phyloP scores from a whole-genome alignment of 2,329 filamentous ascomycete genomes.

The Aspergillus fijiensis region DNA sequence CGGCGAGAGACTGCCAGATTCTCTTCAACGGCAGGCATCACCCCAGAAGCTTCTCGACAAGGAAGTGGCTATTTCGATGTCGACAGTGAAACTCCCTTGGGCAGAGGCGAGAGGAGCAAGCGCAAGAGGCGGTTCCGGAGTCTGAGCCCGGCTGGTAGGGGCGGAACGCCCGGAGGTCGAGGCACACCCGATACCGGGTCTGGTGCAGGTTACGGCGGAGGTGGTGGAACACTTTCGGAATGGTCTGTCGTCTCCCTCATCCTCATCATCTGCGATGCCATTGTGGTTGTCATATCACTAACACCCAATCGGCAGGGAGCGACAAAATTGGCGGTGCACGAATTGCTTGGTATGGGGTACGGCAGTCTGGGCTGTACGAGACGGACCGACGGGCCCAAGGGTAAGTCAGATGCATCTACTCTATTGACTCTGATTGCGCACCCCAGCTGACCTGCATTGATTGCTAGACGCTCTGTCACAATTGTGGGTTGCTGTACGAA shows the following conservation, averaged over 20 bases:
- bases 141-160: slow-evolving; percentile 73
- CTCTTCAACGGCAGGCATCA: slow-evolving; percentile 79
- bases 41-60: slow-evolving; percentile 67
- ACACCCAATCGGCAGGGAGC: slow-evolving; percentile 56
- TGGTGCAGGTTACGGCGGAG: slow-evolving; percentile 68
- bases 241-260: slow-evolving; percentile 34
- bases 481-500: slow-evolving; percentile 87
- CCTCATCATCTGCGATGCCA: background rate
- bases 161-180: slow-evolving; percentile 66
- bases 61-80: slow-evolving; percentile 61
- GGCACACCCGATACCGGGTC: slow-evolving; percentile 72
- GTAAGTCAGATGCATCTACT: slow-evolving; percentile 53
- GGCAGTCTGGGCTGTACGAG: slow-evolving; percentile 90
- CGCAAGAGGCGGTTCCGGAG: slow-evolving; percentile 93
- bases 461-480: slow-evolving; percentile 78
- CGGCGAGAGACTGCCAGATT: slow-evolving; percentile 90
- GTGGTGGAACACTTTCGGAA: slow-evolving; percentile 65
- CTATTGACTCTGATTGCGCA: background rate
- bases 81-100: slow-evolving; percentile 75
- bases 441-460: slow-evolving; percentile 18
- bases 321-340: slow-evolving; percentile 78
- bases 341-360: slow-evolving; percentile 88
- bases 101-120: slow-evolving; percentile 87
- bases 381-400: slow-evolving; percentile 80
- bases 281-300: background rate